Evolutionary conservation across 768 basidiomycete species (phyloP).

Genomic region (Terana coerulea): DNA sequence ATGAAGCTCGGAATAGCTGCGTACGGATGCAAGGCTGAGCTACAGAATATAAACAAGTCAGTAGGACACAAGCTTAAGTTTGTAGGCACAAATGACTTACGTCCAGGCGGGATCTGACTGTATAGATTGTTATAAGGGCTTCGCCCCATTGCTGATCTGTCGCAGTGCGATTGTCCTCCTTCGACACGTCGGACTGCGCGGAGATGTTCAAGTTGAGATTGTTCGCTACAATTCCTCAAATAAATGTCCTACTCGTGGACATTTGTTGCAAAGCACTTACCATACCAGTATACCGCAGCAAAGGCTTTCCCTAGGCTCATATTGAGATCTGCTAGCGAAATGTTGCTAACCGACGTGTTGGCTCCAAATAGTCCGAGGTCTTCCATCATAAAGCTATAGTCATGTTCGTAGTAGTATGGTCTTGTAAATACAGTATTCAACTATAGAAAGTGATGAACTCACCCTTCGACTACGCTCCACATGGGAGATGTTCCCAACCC

Average conservation of each 20-base stretch:
- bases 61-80: neutral
- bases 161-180: no score
- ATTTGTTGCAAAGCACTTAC: no score
- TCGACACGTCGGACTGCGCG: no score
- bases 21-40: neutral
- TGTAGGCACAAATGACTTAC: neutral
- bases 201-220: no score
- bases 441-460: neutral
- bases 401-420: no score
- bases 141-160: no score
- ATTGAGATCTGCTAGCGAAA: neutral
- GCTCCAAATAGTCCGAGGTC: neutral
- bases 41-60: neutral
- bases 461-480: neutral
- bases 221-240: no score
- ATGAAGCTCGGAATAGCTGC: neutral
- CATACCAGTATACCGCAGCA: constrained; percentile 3
- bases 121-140: no score
- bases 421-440: neutral
- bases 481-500: neutral
- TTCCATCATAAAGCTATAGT: neutral
- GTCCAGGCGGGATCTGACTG: no score
- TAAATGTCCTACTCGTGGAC: no score
- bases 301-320: neutral
- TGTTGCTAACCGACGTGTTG: neutral